A percentile compares a stretch with the other conserved stretches of the same genome.
phyloP scores from a whole-genome alignment of 257 asterid species.

The Striga asiatica region DNA sequence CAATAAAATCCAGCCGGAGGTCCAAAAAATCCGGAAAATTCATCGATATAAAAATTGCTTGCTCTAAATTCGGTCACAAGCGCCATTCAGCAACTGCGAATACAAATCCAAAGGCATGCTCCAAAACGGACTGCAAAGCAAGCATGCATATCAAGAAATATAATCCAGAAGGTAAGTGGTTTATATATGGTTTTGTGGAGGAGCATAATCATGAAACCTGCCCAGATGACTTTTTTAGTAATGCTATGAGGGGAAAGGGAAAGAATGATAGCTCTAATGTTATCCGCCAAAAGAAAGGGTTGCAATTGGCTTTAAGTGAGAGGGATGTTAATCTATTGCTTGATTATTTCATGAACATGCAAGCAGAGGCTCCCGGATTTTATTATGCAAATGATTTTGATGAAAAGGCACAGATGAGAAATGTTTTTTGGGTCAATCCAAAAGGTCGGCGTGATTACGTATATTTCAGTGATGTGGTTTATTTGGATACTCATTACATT shows the following conservation, averaged over 20 bases:
- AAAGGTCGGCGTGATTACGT: constrained; percentile 33
- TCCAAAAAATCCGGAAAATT: constrained; percentile 41
- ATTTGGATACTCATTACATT: constrained; percentile 33
- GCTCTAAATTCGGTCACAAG: constrained; percentile 39
- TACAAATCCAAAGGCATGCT: constrained; percentile 25
- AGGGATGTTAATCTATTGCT: constrained; percentile 27
- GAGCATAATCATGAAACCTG: constrained; percentile 39
- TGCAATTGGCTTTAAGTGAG: constrained; percentile 28
- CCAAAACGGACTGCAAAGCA: constrained; percentile 43
- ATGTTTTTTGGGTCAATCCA: constrained; percentile 33
- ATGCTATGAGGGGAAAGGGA: constrained; percentile 22
- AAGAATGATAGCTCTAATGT: constrained; percentile 12
- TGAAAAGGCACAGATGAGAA: constrained; percentile 23
- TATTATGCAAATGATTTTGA: constrained; percentile 31
- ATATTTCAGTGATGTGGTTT: constrained; percentile 34
- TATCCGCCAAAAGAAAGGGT: constrained; percentile 19
- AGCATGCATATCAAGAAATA: constrained; percentile 37
- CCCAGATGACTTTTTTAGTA: constrained; percentile 20
- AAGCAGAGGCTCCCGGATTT: constrained; percentile 35
- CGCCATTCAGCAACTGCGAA: constrained; percentile 17
- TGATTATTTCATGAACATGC: constrained; percentile 27
- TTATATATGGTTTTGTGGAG: constrained; percentile 24
- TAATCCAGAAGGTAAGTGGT: constrained; percentile 36
- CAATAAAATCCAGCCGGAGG: constrained; percentile 42
- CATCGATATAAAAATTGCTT: constrained; percentile 42